Conservation (phyloP, 805 yeast genomes). For the Nakazawaea peltata region DNA sequence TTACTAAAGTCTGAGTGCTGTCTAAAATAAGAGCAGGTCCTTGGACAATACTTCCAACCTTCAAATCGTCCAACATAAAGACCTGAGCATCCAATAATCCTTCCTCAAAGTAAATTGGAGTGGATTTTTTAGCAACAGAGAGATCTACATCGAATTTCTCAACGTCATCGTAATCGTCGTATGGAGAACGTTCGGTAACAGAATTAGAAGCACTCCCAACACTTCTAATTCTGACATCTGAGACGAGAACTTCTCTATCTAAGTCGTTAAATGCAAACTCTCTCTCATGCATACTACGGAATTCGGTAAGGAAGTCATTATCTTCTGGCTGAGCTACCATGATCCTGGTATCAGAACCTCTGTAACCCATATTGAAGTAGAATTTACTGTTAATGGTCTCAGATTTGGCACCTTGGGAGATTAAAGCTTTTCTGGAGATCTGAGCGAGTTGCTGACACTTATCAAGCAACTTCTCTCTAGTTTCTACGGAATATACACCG, state of each 20-base stretch:
- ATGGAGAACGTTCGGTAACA: slow-evolving; percentile 17
- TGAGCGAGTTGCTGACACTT: slow-evolving; percentile 13
- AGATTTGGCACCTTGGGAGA: slow-evolving; percentile 10
- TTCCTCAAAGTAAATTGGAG: slow-evolving; percentile 14
- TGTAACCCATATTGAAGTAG: slow-evolving; percentile 11
- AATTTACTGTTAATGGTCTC: slow-evolving; percentile 8
- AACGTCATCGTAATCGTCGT: slow-evolving; percentile 12
- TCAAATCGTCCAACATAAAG: slow-evolving; percentile 15
- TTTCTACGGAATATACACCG: slow-evolving; percentile 12
- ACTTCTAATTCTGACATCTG: slow-evolving; percentile 25
- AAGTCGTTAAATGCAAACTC: slow-evolving; percentile 24
- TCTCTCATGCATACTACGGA: slow-evolving; percentile 21
- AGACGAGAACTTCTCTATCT: slow-evolving; percentile 18
- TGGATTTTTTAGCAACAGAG: background rate
- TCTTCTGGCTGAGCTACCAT: slow-evolving; percentile 19
- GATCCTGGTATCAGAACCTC: slow-evolving; percentile 20
- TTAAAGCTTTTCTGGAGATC: slow-evolving; percentile 13
- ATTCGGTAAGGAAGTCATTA: slow-evolving; percentile 15
- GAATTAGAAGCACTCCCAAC: slow-evolving; percentile 19
- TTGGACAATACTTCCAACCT: slow-evolving; percentile 14
- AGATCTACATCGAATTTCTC: slow-evolving; percentile 13
- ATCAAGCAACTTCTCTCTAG: slow-evolving; percentile 8
- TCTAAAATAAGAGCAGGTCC: slow-evolving; percentile 22
- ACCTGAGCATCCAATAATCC: slow-evolving; percentile 16
- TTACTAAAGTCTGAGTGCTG: slow-evolving; percentile 20